Conservation (phyloP, 345 rosid species). For the Durio zibethinus region DNA sequence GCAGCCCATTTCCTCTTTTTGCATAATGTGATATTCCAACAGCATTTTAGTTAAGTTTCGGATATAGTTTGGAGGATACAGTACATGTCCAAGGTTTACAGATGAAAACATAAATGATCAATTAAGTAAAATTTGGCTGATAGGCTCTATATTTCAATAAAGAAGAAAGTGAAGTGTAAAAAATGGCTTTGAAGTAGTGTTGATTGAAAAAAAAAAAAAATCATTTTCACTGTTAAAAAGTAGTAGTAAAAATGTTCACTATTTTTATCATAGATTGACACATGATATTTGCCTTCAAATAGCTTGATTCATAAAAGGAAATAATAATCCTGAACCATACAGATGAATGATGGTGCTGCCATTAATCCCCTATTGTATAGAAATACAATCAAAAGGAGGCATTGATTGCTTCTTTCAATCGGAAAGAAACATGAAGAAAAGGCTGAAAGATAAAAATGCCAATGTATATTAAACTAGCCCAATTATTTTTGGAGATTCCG, state of each 20-base stretch:
- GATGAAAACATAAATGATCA: background rate
- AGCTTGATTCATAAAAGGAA: too few relatives aligned
- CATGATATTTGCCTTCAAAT: background rate
- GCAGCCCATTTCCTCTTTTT: background rate
- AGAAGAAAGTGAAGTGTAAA: too few relatives aligned
- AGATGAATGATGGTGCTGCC: background rate
- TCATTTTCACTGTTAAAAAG: too few relatives aligned
- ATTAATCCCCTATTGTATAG: background rate
- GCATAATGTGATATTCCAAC: background rate
- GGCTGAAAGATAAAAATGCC: background rate
- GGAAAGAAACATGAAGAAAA: background rate
- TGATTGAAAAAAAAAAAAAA: too few relatives aligned
- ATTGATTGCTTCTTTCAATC: background rate
- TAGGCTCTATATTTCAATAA: background rate
- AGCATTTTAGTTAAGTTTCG: background rate
- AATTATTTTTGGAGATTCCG: slow-evolving; percentile 11
- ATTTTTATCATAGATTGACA: background rate
- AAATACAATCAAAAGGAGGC: background rate
- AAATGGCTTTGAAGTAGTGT: background rate
- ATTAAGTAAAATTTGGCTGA: background rate
- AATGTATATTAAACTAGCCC: slow-evolving; percentile 22
- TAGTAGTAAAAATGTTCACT: too few relatives aligned
- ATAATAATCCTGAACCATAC: too few relatives aligned
- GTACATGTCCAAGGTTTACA: background rate
- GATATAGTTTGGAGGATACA: background rate